These are phyloP conservation scores for Trichoderma simmonsii DNA, from an alignment of 2,329 filamentous ascomycete genomes.

Conservation along the genomic window DNA sequence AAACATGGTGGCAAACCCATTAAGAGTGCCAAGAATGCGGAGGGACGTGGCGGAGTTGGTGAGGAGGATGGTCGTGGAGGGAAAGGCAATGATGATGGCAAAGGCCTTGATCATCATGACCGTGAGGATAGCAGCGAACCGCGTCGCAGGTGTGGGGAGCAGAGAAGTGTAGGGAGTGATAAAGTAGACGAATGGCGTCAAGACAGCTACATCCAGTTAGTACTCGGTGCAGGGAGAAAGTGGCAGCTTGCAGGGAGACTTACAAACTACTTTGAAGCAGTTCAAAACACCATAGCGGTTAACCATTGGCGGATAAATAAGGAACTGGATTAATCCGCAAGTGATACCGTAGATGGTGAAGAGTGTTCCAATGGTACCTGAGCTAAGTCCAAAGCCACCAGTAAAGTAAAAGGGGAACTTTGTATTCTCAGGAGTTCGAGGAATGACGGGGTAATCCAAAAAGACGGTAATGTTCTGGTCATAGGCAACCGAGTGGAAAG, in stretches of 20 bases:
- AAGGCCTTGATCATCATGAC: conserved; percentile 74
- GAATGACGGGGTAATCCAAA: conserved; percentile 67
- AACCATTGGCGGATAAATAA: conserved; percentile 76
- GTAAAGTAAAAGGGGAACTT: conserved; percentile 75
- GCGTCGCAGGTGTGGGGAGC: conserved; percentile 43
- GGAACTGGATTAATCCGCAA: conserved; percentile 80
- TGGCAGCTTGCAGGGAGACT: conserved; percentile 22
- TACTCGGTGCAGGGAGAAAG: neutral
- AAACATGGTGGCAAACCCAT: conserved; percentile 83
- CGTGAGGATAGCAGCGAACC: conserved; percentile 60
- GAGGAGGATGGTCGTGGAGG: conserved; percentile 82
- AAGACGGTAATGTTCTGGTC: conserved; percentile 89
- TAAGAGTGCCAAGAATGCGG: conserved; percentile 76
- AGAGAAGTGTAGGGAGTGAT: conserved; percentile 79
- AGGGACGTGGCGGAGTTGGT: conserved; percentile 81
- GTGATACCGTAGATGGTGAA: conserved; percentile 80
- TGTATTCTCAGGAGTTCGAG: conserved; percentile 56
- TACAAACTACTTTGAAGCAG: conserved; percentile 65
- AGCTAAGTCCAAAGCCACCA: conserved; percentile 72
- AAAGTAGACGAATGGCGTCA: conserved; percentile 74
- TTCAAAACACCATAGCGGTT: conserved; percentile 68
- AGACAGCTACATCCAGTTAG: conserved; percentile 44
- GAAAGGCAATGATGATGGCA: conserved; percentile 79
- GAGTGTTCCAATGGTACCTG: conserved; percentile 75
- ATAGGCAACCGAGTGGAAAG: conserved; percentile 77